A percentile compares a stretch with the other conserved stretches of the same genome.
phyloP scores from a whole-genome alignment of 768 basidiomycete genomes.

The Macrolepiota albuminosa region DNA sequence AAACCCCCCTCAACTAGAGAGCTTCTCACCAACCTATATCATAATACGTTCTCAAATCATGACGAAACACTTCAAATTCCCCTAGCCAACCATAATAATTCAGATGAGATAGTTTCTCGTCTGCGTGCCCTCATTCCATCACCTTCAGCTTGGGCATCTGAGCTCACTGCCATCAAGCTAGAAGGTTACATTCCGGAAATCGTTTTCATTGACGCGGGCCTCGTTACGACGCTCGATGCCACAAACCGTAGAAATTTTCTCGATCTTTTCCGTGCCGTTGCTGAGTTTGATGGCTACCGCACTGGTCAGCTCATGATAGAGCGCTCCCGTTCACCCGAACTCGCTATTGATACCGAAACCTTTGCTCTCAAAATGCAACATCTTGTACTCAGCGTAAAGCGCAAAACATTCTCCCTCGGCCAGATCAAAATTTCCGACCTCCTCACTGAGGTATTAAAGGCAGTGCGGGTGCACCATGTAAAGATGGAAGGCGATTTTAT shows the following conservation, averaged over 20 bases:
- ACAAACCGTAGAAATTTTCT: constrained; percentile 90
- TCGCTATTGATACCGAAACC: constrained; percentile 87
- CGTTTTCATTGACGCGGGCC: constrained; percentile 94
- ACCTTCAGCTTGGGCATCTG: constrained; percentile 64
- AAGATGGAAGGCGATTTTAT: constrained; percentile 99
- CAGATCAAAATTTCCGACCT: constrained; percentile 95
- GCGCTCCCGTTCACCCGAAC: constrained; percentile 85
- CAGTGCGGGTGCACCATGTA: constrained; percentile 89
- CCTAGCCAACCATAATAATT: constrained; percentile 41
- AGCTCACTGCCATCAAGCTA: constrained; percentile 54
- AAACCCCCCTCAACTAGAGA: constrained; percentile 72
- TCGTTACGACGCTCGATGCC: constrained; percentile 82
- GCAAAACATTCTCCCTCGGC: constrained; percentile 96
- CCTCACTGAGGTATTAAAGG: constrained; percentile 79
- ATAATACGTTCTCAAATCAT: constrained; percentile 41
- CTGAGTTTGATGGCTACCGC: constrained; percentile 95
- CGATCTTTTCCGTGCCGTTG: constrained; percentile 93
- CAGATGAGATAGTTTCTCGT: constrained; percentile 61
- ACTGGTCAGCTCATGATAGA: constrained; percentile 95
- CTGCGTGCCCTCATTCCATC: constrained; percentile 57
- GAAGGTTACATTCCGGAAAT: constrained; percentile 90
- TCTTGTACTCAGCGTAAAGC: constrained; percentile 87
- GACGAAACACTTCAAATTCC: constrained; percentile 23
- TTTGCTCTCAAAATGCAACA: constrained; percentile 99
- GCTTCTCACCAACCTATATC: constrained; percentile 57